Evolutionary conservation across 2,329 filamentous ascomycete species (phyloP).

Genomic region (Talaromyces sp.): DNA sequence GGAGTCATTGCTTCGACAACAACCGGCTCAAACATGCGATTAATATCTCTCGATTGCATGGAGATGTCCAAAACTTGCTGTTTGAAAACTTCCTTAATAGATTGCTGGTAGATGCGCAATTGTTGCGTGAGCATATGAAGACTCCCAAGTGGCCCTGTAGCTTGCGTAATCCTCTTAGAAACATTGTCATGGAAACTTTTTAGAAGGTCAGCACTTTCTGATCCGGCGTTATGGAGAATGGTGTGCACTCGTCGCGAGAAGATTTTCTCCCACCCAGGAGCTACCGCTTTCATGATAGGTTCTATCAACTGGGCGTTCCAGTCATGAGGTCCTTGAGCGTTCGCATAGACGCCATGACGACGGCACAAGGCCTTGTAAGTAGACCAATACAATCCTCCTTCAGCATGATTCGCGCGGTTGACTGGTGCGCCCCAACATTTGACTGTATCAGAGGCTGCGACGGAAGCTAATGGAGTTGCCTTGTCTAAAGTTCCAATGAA

Average conservation of each 20-base stretch:
- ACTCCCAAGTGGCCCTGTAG: background rate
- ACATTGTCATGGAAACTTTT: constrained; percentile 5
- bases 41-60: constrained; percentile 48
- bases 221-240: background rate
- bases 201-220: constrained; percentile 2
- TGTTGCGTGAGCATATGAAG: constrained; percentile 13
- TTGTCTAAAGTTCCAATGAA: constrained; percentile 1
- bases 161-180: background rate
- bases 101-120: constrained; percentile 17
- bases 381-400: constrained; percentile 48
- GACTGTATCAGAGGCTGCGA: constrained; percentile 33
- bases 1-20: constrained; percentile 46
- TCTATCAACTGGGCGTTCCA: constrained; percentile 27
- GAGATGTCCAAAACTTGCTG: constrained; percentile 36
- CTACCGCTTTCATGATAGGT: constrained; percentile 22
- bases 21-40: constrained; percentile 51
- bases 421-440: constrained; percentile 37
- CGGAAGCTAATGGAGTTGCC: constrained; percentile 16
- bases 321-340: constrained; percentile 31
- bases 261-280: constrained; percentile 8
- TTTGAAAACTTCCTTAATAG: constrained; percentile 20
- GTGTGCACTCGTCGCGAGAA: constrained; percentile 5
- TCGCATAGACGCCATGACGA: constrained; percentile 47
- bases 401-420: constrained; percentile 22
- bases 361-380: constrained; percentile 58